Conservation (phyloP, 1,284 basidiomycete species). For the Irpex lacteus region DNA sequence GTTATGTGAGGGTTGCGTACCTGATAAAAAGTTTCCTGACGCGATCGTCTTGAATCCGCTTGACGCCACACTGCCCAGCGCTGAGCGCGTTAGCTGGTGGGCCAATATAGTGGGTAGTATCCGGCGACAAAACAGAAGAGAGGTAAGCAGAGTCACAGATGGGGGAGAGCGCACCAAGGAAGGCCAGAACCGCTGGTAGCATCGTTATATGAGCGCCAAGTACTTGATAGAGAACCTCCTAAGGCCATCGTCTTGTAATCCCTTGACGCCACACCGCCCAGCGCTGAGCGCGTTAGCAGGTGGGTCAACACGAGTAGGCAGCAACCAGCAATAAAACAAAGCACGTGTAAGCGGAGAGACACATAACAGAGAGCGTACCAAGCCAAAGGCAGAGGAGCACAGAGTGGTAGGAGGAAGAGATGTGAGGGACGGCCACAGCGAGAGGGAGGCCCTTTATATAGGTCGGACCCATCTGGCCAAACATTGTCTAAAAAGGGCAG, state of each 20-base stretch:
- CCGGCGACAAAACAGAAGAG: too few species aligned
- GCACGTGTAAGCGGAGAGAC: not conserved
- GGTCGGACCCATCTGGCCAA: not conserved
- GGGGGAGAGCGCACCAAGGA: too few species aligned
- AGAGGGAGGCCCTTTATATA: not conserved
- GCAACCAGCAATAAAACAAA: conserved; percentile 19
- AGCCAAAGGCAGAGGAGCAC: not conserved
- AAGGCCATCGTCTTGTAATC: not conserved
- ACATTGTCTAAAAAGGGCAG: not conserved
- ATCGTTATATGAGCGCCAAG: not conserved
- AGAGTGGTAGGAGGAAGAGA: not conserved
- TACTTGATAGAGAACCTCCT: not conserved
- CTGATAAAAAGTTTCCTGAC: too few species aligned
- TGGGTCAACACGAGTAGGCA: conserved; percentile 64
- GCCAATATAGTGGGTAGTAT: too few species aligned
- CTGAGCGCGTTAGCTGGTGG: too few species aligned
- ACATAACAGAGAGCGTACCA: not conserved
- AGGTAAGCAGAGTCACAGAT: too few species aligned
- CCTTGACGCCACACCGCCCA: not conserved
- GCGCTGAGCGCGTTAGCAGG: conserved; percentile 27
- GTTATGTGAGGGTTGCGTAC: too few species aligned
- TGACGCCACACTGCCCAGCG: too few species aligned
- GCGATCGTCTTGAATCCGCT: too few species aligned
- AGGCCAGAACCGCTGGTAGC: not conserved
- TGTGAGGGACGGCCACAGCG: not conserved